A percentile compares a stretch with the other conserved stretches of the same genome.
phyloP scores from a whole-genome alignment of 2,329 filamentous ascomycete genomes.

The Epichloe festucae region DNA sequence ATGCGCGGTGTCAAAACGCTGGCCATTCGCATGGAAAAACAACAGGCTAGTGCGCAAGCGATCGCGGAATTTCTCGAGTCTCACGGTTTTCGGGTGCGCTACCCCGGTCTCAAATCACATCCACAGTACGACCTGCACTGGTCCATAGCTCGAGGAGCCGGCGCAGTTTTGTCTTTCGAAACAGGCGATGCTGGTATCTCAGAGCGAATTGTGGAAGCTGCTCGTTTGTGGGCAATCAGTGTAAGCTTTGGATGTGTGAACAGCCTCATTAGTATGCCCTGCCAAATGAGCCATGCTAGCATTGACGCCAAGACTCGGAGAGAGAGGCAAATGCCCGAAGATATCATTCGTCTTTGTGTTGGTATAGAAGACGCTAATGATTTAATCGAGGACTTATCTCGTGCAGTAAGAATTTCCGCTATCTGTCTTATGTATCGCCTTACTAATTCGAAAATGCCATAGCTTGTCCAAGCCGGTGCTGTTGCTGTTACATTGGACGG shows the following conservation, averaged over 20 bases:
- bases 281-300: slow-evolving; percentile 97
- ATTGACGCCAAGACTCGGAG: slow-evolving; percentile 89
- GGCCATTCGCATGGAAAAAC: slow-evolving; percentile 96
- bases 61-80: slow-evolving; percentile 88
- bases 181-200: slow-evolving; percentile 75
- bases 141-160: slow-evolving; percentile 87
- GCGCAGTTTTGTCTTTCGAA: slow-evolving; percentile 91
- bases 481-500: slow-evolving; percentile 77
- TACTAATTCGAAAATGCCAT: not conserved
- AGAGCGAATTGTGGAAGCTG: slow-evolving; percentile 87
- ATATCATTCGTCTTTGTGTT: slow-evolving; percentile 89
- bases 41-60: slow-evolving; percentile 79
- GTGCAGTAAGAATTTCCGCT: slow-evolving; percentile 56
- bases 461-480: slow-evolving; percentile 89
- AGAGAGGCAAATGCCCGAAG: slow-evolving; percentile 87
- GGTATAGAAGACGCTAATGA: slow-evolving; percentile 91
- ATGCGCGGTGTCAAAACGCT: slow-evolving; percentile 94
- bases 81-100: slow-evolving; percentile 88
- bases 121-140: slow-evolving; percentile 94
- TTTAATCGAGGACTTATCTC: slow-evolving; percentile 80
- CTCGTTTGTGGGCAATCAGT: slow-evolving; percentile 84
- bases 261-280: slow-evolving; percentile 97
- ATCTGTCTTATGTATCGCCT: not conserved
- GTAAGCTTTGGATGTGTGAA: slow-evolving; percentile 98
- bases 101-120: slow-evolving; percentile 86